A percentile compares a stretch with the other conserved stretches of the same genome.
phyloP scores from a whole-genome alignment of 2,329 filamentous ascomycete species.

The Pyrenophora tritici-repentis region DNA sequence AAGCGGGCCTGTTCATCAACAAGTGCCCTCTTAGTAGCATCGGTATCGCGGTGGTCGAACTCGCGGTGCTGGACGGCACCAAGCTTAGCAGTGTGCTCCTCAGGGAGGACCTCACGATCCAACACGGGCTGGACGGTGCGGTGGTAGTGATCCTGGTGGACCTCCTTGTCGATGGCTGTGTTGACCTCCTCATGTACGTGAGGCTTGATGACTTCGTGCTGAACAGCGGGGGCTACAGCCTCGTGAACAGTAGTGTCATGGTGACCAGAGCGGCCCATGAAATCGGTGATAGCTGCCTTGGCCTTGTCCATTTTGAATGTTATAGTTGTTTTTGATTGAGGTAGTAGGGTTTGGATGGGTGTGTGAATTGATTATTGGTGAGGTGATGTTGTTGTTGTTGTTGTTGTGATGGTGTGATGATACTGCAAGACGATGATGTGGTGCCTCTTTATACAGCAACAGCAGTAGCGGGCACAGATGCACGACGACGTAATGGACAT shows the following conservation, averaged over 20 bases:
- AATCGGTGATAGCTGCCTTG: constrained; percentile 64
- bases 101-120: constrained; percentile 61
- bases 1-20: constrained; percentile 60
- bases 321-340: constrained; percentile 15
- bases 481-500: constrained; percentile 34
- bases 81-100: constrained; percentile 66
- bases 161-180: constrained; percentile 68
- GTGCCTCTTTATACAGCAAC: constrained; percentile 28
- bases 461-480: constrained; percentile 6
- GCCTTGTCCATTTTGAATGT: constrained; percentile 62
- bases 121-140: constrained; percentile 69
- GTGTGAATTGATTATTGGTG: constrained; percentile 1
- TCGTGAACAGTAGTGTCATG: constrained; percentile 74
- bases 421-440: constrained; percentile 4
- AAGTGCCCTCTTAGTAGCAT: constrained; percentile 34
- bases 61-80: constrained; percentile 64
- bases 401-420: constrained; percentile 16
- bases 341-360: constrained; percentile 1
- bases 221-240: constrained; percentile 63
- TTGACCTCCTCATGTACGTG: constrained; percentile 66
- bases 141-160: constrained; percentile 75
- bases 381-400: neutral
- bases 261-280: constrained; percentile 65
- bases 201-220: constrained; percentile 64
- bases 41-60: constrained; percentile 65